Conservation (phyloP, 768 basidiomycete species). For the Serendipita sp. region DNA sequence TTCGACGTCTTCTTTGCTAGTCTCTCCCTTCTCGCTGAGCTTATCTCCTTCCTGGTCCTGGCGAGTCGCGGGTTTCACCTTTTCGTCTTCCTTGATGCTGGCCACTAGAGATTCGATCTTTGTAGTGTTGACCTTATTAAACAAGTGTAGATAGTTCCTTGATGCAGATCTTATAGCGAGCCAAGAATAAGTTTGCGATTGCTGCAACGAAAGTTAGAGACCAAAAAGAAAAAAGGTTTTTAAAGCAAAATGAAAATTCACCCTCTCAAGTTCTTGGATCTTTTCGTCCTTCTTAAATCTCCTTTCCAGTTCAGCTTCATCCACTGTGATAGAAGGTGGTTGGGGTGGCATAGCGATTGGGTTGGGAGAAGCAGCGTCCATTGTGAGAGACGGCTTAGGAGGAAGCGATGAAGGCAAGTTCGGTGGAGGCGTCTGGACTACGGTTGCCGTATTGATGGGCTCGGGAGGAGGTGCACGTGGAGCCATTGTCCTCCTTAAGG, state of each 20-base stretch:
- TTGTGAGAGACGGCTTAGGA: slow-evolving; percentile 42
- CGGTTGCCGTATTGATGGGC: slow-evolving; percentile 18
- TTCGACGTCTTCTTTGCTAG: neutral
- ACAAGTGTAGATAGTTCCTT: slow-evolving; percentile 56
- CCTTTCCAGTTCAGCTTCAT: slow-evolving; percentile 3
- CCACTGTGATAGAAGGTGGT: slow-evolving; percentile 11
- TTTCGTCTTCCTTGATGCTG: slow-evolving; percentile 24
- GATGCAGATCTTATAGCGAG: slow-evolving; percentile 63
- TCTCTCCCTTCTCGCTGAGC: neutral
- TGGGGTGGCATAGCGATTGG: slow-evolving; percentile 19
- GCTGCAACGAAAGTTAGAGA: slow-evolving; percentile 28
- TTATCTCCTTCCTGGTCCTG: neutral
- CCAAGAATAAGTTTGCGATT: slow-evolving; percentile 68
- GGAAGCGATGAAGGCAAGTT: slow-evolving; percentile 56
- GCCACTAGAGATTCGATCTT: slow-evolving; percentile 39
- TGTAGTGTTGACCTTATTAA: slow-evolving; percentile 61
- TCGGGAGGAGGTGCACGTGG: slow-evolving; percentile 14
- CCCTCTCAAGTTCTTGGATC: slow-evolving; percentile 48
- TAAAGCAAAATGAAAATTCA: slow-evolving; percentile 18
- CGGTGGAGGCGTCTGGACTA: slow-evolving; percentile 21
- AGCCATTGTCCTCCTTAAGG: slow-evolving; percentile 11
- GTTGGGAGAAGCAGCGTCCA: slow-evolving; percentile 17
- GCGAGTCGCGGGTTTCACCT: slow-evolving; percentile 7
- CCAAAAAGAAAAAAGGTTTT: slow-evolving; percentile 1
- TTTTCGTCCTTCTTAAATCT: slow-evolving; percentile 28